Evolutionary conservation across 345 rosid species (phyloP), one percentile per base, ranked within the genome.

Genomic region (Iberis pinnata): DNA sequence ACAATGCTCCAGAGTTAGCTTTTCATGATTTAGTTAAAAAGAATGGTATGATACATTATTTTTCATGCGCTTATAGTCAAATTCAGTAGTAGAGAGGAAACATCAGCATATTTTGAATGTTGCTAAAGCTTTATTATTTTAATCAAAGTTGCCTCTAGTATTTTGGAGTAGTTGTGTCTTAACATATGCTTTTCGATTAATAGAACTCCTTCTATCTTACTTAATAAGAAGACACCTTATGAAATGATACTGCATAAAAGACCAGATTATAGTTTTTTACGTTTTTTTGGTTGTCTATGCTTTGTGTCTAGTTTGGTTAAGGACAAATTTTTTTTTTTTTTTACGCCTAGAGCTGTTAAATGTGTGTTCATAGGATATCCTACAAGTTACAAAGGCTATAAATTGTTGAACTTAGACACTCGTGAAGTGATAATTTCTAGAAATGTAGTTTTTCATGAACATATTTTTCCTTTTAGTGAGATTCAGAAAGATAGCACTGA

Each of bases 161-260:
- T 43, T 18, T 6, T 43, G 47, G 47, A 0, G 8, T 3, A 19
- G 12, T 6, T 43, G 47, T 9, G 11, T 42, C 5, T 13, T 3
- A 1, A 10, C 29, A 6, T 8, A 16, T 5, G 13, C 22, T 20
- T 12, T 3, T 2, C 19, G 2, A 44, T 44, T 2, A 44, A 44
- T 22, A 7, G 29, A 5, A 44, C 17, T 0, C 49, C 11, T 6
- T 20, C 16, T 3, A 4, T 33, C 0, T 0, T 33, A 0, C 4
- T n/a, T 0, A 2, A 7, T 0, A n/a, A 51, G 1, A 12, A 12
- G 3, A 1, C 17, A 0, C 17, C 31, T 1, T 44, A 44, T 44
- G 18, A 44, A 0, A 0, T 44, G 0, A 12, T 44, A 3, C 3
- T 33, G 15, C 3, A n/a, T 10, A 6, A 44, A 2, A 0, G 0